Conservation (phyloP, 805 yeast genomes). For the Ogataea thermomethanolica region DNA sequence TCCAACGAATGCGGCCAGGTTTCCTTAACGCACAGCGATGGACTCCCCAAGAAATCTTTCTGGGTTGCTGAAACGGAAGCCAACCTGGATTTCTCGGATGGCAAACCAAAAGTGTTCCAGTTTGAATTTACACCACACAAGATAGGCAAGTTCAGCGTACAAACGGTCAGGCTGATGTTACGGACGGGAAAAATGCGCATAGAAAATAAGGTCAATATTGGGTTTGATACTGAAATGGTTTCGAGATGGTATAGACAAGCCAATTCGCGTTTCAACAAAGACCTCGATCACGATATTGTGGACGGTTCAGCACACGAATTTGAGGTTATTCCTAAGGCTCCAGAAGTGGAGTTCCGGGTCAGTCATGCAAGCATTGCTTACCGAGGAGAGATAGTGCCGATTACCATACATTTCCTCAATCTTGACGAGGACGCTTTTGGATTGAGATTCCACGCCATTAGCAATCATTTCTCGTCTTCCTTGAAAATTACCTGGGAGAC, state of each 20-base stretch:
- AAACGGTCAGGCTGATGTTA: slow-evolving; percentile 16
- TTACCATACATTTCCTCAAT: slow-evolving; percentile 27
- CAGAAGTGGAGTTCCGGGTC: slow-evolving; percentile 30
- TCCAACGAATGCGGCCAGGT: slow-evolving; percentile 15
- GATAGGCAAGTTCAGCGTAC: slow-evolving; percentile 26
- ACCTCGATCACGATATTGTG: slow-evolving; percentile 17
- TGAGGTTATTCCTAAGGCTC: slow-evolving; percentile 39
- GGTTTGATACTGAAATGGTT: slow-evolving; percentile 1
- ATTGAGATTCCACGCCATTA: slow-evolving; percentile 20
- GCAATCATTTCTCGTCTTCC: slow-evolving; percentile 11
- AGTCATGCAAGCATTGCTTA: slow-evolving; percentile 27
- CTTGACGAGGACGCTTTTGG: slow-evolving; percentile 34
- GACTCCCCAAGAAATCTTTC: slow-evolving; percentile 3
- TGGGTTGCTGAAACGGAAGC: slow-evolving; percentile 8
- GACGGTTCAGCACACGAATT: slow-evolving; percentile 16
- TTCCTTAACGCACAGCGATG: slow-evolving; percentile 14
- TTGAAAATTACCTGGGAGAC: slow-evolving; percentile 21
- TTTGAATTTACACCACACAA: slow-evolving; percentile 19
- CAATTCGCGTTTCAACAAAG: slow-evolving; percentile 10
- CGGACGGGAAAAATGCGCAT: slow-evolving; percentile 14
- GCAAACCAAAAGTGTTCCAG: slow-evolving; percentile 17
- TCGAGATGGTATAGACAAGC: slow-evolving; percentile 19
- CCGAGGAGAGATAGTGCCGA: slow-evolving; percentile 31
- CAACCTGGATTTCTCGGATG: slow-evolving; percentile 17
- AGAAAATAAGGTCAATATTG: slow-evolving; percentile 13